A percentile compares a stretch with the other conserved stretches of the same genome.
These are phyloP conservation scores for Stipa capillata DNA, from an alignment of 176 grass and related monocot species.

Conservation along the genomic window DNA sequence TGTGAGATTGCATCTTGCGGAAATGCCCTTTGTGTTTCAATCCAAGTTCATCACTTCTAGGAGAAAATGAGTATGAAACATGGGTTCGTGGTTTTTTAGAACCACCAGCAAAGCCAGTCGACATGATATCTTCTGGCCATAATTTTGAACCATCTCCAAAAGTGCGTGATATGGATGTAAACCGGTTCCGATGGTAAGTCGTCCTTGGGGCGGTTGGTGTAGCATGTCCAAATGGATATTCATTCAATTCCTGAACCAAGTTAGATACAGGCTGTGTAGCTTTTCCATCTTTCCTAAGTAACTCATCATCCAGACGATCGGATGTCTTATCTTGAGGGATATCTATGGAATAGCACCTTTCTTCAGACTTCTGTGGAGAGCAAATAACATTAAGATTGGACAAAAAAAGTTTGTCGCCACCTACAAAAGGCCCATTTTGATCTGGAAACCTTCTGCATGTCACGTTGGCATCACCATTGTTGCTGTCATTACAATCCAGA, in stretches of 20 bases:
- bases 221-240: slow-evolving; percentile 28
- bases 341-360: slow-evolving; percentile 4
- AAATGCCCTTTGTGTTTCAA: slow-evolving; percentile 47
- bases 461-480: neutral
- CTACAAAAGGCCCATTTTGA: slow-evolving; percentile 21
- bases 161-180: slow-evolving; percentile 60
- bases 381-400: slow-evolving; percentile 7
- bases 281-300: slow-evolving; percentile 28
- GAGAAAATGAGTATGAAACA: slow-evolving; percentile 47
- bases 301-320: slow-evolving; percentile 23
- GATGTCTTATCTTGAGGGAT: slow-evolving; percentile 24
- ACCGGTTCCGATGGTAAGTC: slow-evolving; percentile 49
- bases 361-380: slow-evolving; percentile 26
- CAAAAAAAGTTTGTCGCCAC: slow-evolving; percentile 15
- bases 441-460: slow-evolving; percentile 11
- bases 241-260: slow-evolving; percentile 59
- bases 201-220: slow-evolving; percentile 89
- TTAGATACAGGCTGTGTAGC: slow-evolving; percentile 27
- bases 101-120: slow-evolving; percentile 35
- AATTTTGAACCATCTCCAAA: slow-evolving; percentile 64
- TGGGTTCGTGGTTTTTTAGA: slow-evolving; percentile 56
- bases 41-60: slow-evolving; percentile 40
- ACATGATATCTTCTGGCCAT: slow-evolving; percentile 34
- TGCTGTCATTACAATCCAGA: slow-evolving; percentile 8
- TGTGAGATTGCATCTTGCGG: slow-evolving; percentile 47